These are phyloP conservation scores for Biancaea sappan DNA, from an alignment of 306 rosid species.

Conservation along the genomic window DNA sequence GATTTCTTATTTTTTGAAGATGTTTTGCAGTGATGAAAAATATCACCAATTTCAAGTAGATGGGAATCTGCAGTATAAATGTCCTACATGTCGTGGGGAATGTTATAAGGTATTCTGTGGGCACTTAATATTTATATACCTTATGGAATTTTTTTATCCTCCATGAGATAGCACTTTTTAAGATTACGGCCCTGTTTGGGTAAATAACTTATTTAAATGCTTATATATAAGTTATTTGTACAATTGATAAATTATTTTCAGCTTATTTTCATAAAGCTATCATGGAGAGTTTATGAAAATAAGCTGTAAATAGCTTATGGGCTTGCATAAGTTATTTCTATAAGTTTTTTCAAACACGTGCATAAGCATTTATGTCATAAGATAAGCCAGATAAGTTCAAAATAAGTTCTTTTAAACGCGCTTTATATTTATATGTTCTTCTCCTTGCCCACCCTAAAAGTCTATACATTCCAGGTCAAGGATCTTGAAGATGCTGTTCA, in stretches of 20 bases:
- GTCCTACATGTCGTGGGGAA: slow-evolving; percentile 94
- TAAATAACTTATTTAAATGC: too few relatives aligned
- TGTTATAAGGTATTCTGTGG: slow-evolving; percentile 69
- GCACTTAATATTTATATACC: slow-evolving; percentile 2
- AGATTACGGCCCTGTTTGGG: too few relatives aligned
- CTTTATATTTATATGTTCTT: slow-evolving; percentile 24
- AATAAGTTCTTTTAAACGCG: too few relatives aligned
- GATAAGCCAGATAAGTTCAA: too few relatives aligned
- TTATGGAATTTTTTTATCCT: background rate
- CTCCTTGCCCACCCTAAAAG: slow-evolving; percentile 3
- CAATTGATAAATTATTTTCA: too few relatives aligned
- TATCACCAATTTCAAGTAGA: slow-evolving; percentile 87
- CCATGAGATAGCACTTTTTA: background rate
- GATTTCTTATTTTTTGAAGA: slow-evolving; percentile 31
- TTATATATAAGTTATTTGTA: too few relatives aligned
- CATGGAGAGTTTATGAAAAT: too few relatives aligned
- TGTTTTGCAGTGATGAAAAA: slow-evolving; percentile 78
- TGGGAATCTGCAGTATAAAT: slow-evolving; percentile 87
- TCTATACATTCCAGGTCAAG: slow-evolving; percentile 57
- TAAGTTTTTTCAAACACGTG: too few relatives aligned
- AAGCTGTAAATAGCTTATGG: too few relatives aligned
- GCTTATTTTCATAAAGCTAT: too few relatives aligned
- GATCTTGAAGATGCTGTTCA: slow-evolving; percentile 86
- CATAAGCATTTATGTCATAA: too few relatives aligned
- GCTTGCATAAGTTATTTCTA: too few relatives aligned